A percentile compares a stretch with the other conserved stretches of the same genome.
These are phyloP conservation scores for Mucor lusitanicus DNA, from an alignment of 371 early-diverging fungal genomes.

Conservation along the genomic window DNA sequence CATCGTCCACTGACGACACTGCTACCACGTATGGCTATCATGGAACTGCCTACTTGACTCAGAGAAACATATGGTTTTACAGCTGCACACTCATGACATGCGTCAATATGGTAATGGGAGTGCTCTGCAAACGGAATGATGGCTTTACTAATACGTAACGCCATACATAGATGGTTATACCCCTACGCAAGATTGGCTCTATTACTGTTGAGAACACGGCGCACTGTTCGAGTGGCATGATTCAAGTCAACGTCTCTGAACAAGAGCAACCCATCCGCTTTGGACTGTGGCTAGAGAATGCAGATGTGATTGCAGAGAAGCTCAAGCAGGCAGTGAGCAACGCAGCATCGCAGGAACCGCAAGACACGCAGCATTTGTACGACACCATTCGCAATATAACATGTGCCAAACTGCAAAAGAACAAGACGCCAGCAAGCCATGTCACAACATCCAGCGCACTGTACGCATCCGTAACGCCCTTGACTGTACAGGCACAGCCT, in stretches of 20 bases:
- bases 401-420: slow-evolving; percentile 7
- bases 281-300: slow-evolving; percentile 38
- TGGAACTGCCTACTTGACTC: slow-evolving; percentile 39
- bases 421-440: slow-evolving; percentile 29
- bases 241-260: slow-evolving; percentile 11
- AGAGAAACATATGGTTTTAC: slow-evolving; percentile 44
- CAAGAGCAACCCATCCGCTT: slow-evolving; percentile 21
- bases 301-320: slow-evolving; percentile 34
- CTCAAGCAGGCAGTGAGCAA: slow-evolving; percentile 24
- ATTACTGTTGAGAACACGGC: slow-evolving; percentile 12
- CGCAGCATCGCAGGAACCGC: neutral
- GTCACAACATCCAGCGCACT: slow-evolving; percentile 33
- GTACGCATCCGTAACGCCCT: slow-evolving; percentile 35
- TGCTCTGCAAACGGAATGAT: no score
- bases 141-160: no score
- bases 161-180: slow-evolving; percentile 31
- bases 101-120: slow-evolving; percentile 34
- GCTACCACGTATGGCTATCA: slow-evolving; percentile 28
- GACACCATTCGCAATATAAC: slow-evolving; percentile 29
- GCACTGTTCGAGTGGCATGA: slow-evolving; percentile 19
- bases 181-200: slow-evolving; percentile 33
- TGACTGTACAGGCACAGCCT: slow-evolving; percentile 41
- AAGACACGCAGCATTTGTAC: slow-evolving; percentile 25
- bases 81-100: slow-evolving; percentile 43
- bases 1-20: neutral